Percentiles rank a stretch among this genome's conserved stretches.
Evolutionary conservation across 2,329 filamentous ascomycete genomes (phyloP).

Genomic region (Scytalidium lignicola): DNA sequence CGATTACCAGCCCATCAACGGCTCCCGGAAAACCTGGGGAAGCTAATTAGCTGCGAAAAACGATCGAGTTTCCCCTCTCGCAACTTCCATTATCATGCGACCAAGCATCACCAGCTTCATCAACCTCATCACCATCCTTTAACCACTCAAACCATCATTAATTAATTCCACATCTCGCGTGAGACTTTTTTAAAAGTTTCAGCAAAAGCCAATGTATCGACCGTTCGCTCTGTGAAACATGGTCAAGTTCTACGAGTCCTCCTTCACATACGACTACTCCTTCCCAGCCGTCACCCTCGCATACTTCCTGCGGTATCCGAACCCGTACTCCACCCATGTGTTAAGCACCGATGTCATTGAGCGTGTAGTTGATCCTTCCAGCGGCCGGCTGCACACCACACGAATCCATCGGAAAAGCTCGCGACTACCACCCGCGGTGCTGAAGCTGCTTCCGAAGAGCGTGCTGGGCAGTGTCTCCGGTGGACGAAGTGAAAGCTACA

Average conservation of each 20-base stretch:
- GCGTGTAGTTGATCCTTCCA: constrained; percentile 65
- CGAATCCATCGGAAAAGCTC: constrained; percentile 80
- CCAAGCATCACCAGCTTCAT: background rate
- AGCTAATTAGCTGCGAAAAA: background rate
- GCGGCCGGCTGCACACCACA: constrained; percentile 70
- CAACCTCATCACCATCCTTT: background rate
- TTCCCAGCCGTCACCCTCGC: constrained; percentile 83
- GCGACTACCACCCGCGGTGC: constrained; percentile 67
- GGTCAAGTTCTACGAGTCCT: constrained; percentile 41
- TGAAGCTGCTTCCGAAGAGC: constrained; percentile 69
- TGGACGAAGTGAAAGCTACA: constrained; percentile 63
- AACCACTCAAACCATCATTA: background rate
- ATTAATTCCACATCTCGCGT: background rate
- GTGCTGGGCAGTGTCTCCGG: constrained; percentile 50
- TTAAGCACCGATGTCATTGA: constrained; percentile 79
- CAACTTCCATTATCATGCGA: background rate
- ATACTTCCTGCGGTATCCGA: constrained; percentile 86
- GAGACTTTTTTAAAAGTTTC: background rate
- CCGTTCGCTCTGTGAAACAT: constrained; percentile 12
- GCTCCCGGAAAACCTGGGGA: background rate
- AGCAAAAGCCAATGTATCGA: background rate
- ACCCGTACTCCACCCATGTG: constrained; percentile 78
- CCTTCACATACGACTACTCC: constrained; percentile 71
- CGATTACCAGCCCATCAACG: background rate
- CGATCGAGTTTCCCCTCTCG: too few relatives aligned